Base-by-base conservation (phyloP, 495 filamentous ascomycete species). In the Margaritispora aquatica region DNA sequence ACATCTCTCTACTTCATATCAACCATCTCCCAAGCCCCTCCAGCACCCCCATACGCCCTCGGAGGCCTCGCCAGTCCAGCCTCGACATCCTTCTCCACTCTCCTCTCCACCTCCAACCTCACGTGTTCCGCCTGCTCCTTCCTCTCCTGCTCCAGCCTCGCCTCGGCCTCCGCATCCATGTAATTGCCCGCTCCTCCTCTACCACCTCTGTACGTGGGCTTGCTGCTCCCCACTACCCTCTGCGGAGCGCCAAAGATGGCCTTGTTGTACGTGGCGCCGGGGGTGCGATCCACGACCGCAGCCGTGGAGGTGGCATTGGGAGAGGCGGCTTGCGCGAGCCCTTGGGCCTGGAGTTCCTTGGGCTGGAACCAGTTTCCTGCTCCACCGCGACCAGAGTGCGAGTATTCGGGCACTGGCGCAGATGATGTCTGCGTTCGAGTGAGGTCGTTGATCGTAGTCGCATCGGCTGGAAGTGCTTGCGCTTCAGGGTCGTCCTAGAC, bases 171-270 rank as follows among this genome's bases (percentile, higher is more conserved):
- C n/a, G 66, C 52, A 38, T 69, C 70, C 7, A 54, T 58, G 69
- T 74, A 85, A 68, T 86, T 86, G 13, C 84, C 84, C 5, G 80
- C 80, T 21, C 84, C 84, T 19, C 84, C 84, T 23, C 84, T 70
- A 0, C 84, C 83, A 26, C 73, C 26, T 31, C 48, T 49, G 54
- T 50, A 60, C n/a, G 20, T 24, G 19, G 44, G 51, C 46, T 62
- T 66, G 17, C 38, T 23, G 10, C 21, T 20, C 13, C 61, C 54
- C 17, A 63, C 59, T 10, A 67, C 55, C 7, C 58, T 60, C 21
- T 60, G 56, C 27, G 54, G 54, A 0, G 65, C 26, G 24, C 65
- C 65, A 19, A 57, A 65, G 34, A 36, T 61, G 20, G 26, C 11
- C 8, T 46, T 46, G 15, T 72, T 58, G 26, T 67, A 41, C 7